A percentile compares a stretch with the other conserved stretches of the same genome.
Conservation (phyloP, 2,329 filamentous ascomycete species). For the Orbilia blumenaviensis region DNA sequence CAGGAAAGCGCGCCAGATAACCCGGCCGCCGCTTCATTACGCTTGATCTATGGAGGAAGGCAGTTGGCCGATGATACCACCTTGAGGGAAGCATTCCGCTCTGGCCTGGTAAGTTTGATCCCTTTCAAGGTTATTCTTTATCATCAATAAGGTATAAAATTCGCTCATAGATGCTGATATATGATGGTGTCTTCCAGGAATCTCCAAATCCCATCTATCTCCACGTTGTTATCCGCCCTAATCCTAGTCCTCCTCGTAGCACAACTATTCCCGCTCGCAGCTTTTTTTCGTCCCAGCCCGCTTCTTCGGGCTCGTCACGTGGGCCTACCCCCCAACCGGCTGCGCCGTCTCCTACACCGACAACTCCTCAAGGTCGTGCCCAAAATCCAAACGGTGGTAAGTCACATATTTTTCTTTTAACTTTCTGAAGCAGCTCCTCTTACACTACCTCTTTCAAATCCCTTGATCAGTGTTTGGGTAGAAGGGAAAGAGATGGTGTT, state of each 20-base stretch:
- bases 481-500: neutral
- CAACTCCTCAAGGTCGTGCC: neutral
- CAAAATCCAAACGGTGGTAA: neutral
- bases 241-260: neutral
- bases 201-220: conserved; percentile 14
- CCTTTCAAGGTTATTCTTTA: neutral
- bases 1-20: neutral
- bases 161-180: no score
- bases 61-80: conserved; percentile 27
- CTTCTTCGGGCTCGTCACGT: neutral
- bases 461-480: no score
- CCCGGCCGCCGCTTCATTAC: conserved; percentile 1
- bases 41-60: conserved; percentile 33
- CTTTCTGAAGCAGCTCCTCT: neutral
- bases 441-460: no score
- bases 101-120: neutral
- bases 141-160: no score
- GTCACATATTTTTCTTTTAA: neutral
- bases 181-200: neutral
- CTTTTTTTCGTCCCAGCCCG: conserved; percentile 6
- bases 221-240: conserved; percentile 34
- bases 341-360: neutral
- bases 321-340: neutral
- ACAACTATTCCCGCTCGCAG: conserved; percentile 4
- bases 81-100: conserved; percentile 20